phyloP scores from a whole-genome alignment of 352 stramenopile genomes.

The Globisporangium orthogonon region DNA sequence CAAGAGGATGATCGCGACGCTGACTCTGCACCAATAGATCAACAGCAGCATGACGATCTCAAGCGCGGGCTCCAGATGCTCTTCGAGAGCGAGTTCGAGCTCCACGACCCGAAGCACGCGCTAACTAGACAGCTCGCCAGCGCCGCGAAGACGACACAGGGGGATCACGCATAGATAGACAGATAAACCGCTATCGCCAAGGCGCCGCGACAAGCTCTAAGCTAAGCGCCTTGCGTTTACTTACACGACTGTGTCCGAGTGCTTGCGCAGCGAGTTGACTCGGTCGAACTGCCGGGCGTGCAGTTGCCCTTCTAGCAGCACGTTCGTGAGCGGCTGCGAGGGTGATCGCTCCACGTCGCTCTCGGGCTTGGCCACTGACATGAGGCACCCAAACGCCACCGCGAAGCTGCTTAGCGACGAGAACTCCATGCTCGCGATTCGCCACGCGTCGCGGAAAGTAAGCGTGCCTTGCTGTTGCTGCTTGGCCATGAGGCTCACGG shows the following conservation, averaged over 20 bases:
- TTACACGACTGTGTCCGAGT: conserved; percentile 31
- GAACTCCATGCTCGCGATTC: conserved; percentile 27
- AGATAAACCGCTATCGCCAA: not conserved
- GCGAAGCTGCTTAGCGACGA: conserved; percentile 34
- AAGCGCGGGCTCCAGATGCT: conserved; percentile 26
- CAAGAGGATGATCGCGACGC: not conserved
- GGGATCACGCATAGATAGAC: not conserved
- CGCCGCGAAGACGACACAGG: not conserved
- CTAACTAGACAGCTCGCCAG: conserved; percentile 31
- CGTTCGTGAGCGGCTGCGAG: conserved; percentile 19
- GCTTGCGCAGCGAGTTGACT: conserved; percentile 24
- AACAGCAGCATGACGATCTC: conserved; percentile 6
- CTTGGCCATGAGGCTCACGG: conserved; percentile 27
- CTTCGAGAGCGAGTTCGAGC: conserved; percentile 42
- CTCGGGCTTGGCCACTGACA: conserved; percentile 21
- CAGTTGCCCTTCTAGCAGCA: conserved; percentile 27
- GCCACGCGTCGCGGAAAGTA: conserved; percentile 32
- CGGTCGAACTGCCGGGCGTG: conserved; percentile 33
- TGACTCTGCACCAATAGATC: not conserved
- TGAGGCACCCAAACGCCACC: conserved; percentile 29
- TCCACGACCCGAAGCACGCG: conserved; percentile 36
- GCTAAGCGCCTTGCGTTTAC: not conserved
- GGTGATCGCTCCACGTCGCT: conserved; percentile 5
- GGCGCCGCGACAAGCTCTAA: no score
- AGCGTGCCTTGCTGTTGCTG: conserved; percentile 23